Evolutionary conservation across 129 eudicot species (phyloP), one percentile per base, ranked within the genome.

Genomic region (Logfia minima): DNA sequence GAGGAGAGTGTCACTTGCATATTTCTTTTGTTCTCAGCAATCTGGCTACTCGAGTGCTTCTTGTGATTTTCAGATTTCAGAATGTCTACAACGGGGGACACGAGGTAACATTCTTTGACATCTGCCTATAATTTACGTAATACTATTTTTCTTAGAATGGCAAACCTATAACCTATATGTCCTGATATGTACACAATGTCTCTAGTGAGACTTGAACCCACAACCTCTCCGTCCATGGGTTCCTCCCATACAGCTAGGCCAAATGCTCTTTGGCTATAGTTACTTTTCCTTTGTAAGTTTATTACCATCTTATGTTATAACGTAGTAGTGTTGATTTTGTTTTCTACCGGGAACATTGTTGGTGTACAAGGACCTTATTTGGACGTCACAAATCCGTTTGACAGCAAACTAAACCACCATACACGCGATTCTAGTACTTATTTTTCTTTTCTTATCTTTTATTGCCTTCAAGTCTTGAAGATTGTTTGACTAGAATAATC

Each of bases 41-140:
- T 45, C 61, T 34, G 75, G 60, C 56, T 35, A 29, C 26, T 66
- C 39, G 37, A 55, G 71, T 75, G 43, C 80, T 76, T 48, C 51
- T 64, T 69, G 82, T 82, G 72, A 64, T 75, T 69, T 79, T 48
- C 43, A 52, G 71, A 66, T 60, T 72, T 82, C 80, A 67, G 73
- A 67, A 78, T 72, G 83, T 68, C 77, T 67, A 24, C 75, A 79
- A 73, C 48, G 35, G 79, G 56, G 67, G 80, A 83, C 35, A 59
- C 48, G 14, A 55, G 80, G 83, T 83, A 83, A 60, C 66, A 58
- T 75, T 81, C 76, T 68, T 29, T 68, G 31, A 58, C 28, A 41
- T 58, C 43, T 66, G 70, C 65, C 43, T 48, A 61, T 52, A 13
- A 5, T 51, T 32, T 31, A 26, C 29, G 29, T 1, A 26, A 2